Base-by-base conservation (phyloP, 176 grass and related monocot species). In the Paspalum notatum region DNA sequence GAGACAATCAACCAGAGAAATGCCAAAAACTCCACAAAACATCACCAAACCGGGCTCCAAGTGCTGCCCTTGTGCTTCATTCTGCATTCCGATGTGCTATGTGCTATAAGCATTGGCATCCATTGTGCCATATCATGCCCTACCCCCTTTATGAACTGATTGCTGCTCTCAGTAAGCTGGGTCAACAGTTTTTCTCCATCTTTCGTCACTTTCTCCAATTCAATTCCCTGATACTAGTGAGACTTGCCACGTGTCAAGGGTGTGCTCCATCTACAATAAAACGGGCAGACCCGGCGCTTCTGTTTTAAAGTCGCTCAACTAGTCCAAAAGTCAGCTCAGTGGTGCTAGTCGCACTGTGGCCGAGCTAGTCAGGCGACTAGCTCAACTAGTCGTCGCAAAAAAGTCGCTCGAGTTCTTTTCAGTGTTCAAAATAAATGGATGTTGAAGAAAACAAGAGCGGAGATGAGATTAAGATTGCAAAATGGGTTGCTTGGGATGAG, bases 161-260 rank as follows among this genome's bases (percentile, higher is more conserved):
- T 13, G 48, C 17, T 16, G 9, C 22, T 50, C 24, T 71, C 8
- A 71, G 25, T 51, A 71, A 18, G 46, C 46, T 18, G 15, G 15
- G 15, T 71, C 46, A 10, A 32, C 68, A 32, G 24, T 71, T 27
- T 71, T 71, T 37, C 68, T 50, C 22, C 67, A 51, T 47, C 55
- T 76, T 42, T 59, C 7, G 8, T 76, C 54, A 61, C 21, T 25
- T 22, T 76, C 7, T 44, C 40, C 55, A 76, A 46, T 24, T 16
- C 40, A 75, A 75, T 45, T 45, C 42, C 14, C 20, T 4, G 7
- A n/a, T 26, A 58, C 12, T 20, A 5, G 20, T 17, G 15, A 65
- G 18, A 13, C 32, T 55, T 56, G 50, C 52, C 17, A 39, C 17
- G 12, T n/a, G n/a, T 11, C 32, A 57, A 53, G 42, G n/a, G 24